Evolutionary conservation across 2,329 filamentous ascomycete species (phyloP).

Genomic region (Aspergillus uvarum): DNA sequence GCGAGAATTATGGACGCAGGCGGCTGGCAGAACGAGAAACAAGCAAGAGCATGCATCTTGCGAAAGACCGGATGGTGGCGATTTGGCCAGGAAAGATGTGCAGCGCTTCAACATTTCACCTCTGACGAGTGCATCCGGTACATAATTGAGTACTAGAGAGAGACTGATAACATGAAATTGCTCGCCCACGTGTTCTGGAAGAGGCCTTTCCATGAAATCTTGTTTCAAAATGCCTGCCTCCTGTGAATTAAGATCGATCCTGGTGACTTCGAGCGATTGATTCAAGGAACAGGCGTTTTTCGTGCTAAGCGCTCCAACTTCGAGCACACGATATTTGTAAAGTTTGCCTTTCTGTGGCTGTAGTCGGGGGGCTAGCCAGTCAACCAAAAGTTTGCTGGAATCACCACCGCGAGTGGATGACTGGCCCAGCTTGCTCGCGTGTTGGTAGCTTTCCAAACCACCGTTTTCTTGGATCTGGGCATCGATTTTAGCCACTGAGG

Average conservation of each 20-base stretch:
- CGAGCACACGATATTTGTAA: constrained; percentile 65
- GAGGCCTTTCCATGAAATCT: constrained; percentile 87
- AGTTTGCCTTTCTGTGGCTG: constrained; percentile 21
- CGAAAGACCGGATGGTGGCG: constrained; percentile 18
- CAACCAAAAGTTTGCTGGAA: constrained; percentile 58
- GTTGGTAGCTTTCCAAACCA: constrained; percentile 60
- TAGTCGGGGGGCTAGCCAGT: constrained; percentile 53
- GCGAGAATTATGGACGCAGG: constrained; percentile 85
- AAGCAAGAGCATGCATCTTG: constrained; percentile 53
- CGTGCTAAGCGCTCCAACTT: constrained; percentile 83
- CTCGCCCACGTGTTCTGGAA: constrained; percentile 61
- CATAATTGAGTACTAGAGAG: constrained; percentile 91
- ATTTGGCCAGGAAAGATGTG: constrained; percentile 62
- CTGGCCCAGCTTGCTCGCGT: constrained; percentile 63
- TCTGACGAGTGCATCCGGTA: constrained; percentile 70
- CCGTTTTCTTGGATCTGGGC: constrained; percentile 56
- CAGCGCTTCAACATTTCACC: constrained; percentile 84
- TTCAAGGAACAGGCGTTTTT: constrained; percentile 80
- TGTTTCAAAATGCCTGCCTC: constrained; percentile 74
- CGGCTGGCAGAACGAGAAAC: constrained; percentile 85
- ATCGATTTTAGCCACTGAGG: constrained; percentile 45
- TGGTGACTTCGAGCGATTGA: constrained; percentile 67
- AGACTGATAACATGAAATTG: constrained; percentile 87
- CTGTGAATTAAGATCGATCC: constrained; percentile 90
- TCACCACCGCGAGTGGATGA: constrained; percentile 62